A percentile compares a stretch with the other conserved stretches of the same genome.
Conservation (phyloP, 75 land plant species). For the Pinus tabuliformis region DNA sequence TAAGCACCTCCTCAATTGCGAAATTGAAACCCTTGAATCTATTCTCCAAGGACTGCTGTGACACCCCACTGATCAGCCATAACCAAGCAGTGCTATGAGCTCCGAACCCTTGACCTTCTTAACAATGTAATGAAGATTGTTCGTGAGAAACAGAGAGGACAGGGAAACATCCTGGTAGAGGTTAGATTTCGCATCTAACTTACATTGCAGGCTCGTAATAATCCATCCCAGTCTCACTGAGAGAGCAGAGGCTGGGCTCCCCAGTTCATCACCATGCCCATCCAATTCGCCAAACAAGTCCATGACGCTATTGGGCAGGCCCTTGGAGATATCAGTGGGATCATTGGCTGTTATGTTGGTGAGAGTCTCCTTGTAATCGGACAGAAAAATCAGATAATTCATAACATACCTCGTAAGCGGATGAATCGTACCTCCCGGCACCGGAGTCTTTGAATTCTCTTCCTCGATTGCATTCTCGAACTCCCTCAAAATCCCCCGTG, state of each 20-base stretch:
- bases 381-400: constrained; percentile 57
- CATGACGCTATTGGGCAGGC: constrained; percentile 13
- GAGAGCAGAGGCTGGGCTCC: constrained; percentile 2
- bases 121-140: constrained; percentile 67
- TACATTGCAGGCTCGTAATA: constrained; percentile 30
- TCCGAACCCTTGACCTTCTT: constrained; percentile 57
- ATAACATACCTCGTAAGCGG: constrained; percentile 63
- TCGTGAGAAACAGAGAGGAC: constrained; percentile 60
- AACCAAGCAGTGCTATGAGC: constrained; percentile 35
- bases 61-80: constrained; percentile 49
- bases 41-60: constrained; percentile 5
- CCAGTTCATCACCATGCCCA: not conserved
- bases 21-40: constrained; percentile 54
- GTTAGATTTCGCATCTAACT: constrained; percentile 41
- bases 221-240: constrained; percentile 27
- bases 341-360: constrained; percentile 39
- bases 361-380: constrained; percentile 34
- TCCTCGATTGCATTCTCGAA: constrained; percentile 34
- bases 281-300: not conserved
- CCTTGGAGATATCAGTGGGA: constrained; percentile 4
- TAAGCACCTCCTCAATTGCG: constrained; percentile 70
- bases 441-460: constrained; percentile 23
- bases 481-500: constrained; percentile 30
- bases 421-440: constrained; percentile 50
- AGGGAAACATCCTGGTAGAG: constrained; percentile 56